Evolutionary conservation across 768 basidiomycete species (phyloP).

Genomic region (Macrocybe gigantea): DNA sequence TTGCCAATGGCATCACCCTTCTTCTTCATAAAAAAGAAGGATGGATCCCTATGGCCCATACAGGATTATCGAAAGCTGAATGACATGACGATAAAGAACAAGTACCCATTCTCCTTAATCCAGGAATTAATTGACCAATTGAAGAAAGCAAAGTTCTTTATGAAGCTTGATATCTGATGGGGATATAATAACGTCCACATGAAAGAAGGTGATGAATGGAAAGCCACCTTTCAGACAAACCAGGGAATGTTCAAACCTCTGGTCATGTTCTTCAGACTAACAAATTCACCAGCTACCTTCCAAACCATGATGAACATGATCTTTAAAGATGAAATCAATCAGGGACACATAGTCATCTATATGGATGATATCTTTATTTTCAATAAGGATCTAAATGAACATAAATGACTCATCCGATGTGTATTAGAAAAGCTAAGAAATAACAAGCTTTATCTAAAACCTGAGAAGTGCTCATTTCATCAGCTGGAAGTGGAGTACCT

Average conservation of each 20-base stretch:
- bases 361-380: no score
- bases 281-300: no score
- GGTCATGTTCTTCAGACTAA: slow-evolving; percentile 34
- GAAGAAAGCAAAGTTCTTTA: slow-evolving; percentile 17
- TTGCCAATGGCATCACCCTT: slow-evolving; percentile 14
- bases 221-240: slow-evolving; percentile 29
- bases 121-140: slow-evolving; percentile 20
- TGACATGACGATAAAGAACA: slow-evolving; percentile 20
- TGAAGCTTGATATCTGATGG: slow-evolving; percentile 30
- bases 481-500: no score
- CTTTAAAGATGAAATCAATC: no score
- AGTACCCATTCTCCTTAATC: slow-evolving; percentile 25
- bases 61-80: slow-evolving; percentile 27
- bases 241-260: slow-evolving; percentile 27
- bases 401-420: no score
- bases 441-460: no score
- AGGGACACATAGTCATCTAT: no score
- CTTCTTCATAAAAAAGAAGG: slow-evolving; percentile 20
- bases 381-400: no score
- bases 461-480: no score
- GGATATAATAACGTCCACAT: slow-evolving; percentile 31
- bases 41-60: slow-evolving; percentile 15
- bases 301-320: no score
- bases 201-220: slow-evolving; percentile 33
- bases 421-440: no score